These are phyloP conservation scores for Buddleja alternifolia DNA, from an alignment of 257 asterid genomes.

Conservation along the genomic window DNA sequence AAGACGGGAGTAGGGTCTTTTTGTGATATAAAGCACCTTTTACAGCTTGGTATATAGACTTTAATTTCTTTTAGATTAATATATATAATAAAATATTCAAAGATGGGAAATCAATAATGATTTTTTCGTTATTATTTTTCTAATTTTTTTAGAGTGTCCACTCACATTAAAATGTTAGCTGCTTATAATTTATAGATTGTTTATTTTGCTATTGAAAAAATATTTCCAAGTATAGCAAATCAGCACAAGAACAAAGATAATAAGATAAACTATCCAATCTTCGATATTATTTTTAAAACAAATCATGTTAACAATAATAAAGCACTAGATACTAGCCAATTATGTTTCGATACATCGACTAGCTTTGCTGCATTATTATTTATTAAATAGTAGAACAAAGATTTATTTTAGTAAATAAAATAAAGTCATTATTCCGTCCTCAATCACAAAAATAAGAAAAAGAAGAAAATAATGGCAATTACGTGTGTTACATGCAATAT, in stretches of 20 bases:
- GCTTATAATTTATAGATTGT: conserved; percentile 12
- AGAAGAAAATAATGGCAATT: no score
- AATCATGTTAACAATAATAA: conserved; percentile 18
- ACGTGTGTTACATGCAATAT: no score
- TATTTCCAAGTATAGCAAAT: conserved; percentile 30
- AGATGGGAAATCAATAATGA: not conserved
- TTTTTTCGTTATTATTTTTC: not conserved
- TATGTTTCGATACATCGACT: not conserved
- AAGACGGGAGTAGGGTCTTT: conserved; percentile 55
- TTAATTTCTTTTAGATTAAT: conserved; percentile 27
- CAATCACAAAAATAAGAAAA: not conserved
- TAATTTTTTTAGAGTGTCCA: conserved; percentile 21
- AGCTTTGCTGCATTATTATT: not conserved
- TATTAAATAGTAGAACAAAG: not conserved
- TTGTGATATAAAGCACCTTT: conserved; percentile 39
- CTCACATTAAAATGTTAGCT: conserved; percentile 27
- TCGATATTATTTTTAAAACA: conserved; percentile 10
- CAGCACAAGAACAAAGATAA: conserved; percentile 19
- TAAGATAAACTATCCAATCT: conserved; percentile 1
- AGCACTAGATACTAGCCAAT: not conserved
- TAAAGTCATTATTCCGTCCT: not conserved
- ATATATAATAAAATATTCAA: not conserved
- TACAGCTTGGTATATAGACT: conserved; percentile 16
- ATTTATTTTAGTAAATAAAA: conserved; percentile 9
- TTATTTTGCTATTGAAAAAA: conserved; percentile 24